These are phyloP conservation scores for Mucor mucedo DNA, from an alignment of 371 early-diverging fungal species.

Conservation along the genomic window DNA sequence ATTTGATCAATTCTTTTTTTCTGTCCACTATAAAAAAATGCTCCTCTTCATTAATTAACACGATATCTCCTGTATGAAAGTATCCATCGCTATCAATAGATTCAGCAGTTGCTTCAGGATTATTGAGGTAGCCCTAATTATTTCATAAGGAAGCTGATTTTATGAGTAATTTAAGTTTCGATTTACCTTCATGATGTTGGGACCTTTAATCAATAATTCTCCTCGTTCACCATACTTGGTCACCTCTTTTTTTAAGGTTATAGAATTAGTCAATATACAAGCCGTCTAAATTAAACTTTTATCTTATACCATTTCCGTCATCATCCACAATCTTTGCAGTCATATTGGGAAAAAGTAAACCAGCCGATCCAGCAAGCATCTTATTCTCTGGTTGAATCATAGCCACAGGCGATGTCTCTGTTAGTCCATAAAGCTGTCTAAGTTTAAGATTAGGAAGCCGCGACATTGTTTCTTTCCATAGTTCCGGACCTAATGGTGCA, in stretches of 20 bases:
- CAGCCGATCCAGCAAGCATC: conserved; percentile 51
- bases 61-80: conserved; percentile 88
- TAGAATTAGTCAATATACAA: not conserved
- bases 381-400: conserved; percentile 19
- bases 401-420: conserved; percentile 27
- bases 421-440: conserved; percentile 39
- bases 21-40: conserved; percentile 73
- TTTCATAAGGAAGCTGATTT: conserved; percentile 12
- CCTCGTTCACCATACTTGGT: conserved; percentile 63
- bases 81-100: conserved; percentile 67
- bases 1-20: conserved; percentile 78
- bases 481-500: conserved; percentile 76
- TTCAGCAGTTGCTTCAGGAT: conserved; percentile 69
- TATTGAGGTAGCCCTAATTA: conserved; percentile 64
- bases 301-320: conserved; percentile 48
- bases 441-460: conserved; percentile 42
- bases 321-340: conserved; percentile 71
- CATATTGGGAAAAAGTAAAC: conserved; percentile 69
- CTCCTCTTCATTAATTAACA: conserved; percentile 59
- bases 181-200: conserved; percentile 74
- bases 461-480: conserved; percentile 41
- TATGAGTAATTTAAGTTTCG: not conserved
- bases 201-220: conserved; percentile 81
- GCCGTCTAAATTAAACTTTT: not conserved
- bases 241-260: conserved; percentile 31